phyloP scores from a whole-genome alignment of 805 yeast species.

The Candida anglica region DNA sequence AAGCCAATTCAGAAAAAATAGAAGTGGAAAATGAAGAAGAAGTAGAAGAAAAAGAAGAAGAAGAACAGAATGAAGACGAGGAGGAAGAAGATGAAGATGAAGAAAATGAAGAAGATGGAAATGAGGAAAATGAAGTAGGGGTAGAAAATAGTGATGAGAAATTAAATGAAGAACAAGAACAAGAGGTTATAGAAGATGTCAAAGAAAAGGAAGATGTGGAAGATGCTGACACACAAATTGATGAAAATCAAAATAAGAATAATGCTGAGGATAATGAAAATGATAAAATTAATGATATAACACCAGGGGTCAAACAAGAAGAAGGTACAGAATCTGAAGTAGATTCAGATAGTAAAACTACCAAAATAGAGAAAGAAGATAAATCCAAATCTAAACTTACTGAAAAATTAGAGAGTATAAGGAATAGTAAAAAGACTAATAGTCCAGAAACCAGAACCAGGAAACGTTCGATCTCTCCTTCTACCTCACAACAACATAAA shows the following conservation, averaged over 20 bases:
- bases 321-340: too few species aligned
- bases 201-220: background rate
- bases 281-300: constrained; percentile 5
- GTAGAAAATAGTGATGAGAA: constrained; percentile 4
- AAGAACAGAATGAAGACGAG: constrained; percentile 5
- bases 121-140: constrained; percentile 4
- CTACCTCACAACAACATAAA: constrained; percentile 31
- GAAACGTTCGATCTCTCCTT: constrained; percentile 13
- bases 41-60: constrained; percentile 6
- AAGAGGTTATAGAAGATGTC: constrained; percentile 3
- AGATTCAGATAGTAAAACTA: too few species aligned
- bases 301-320: constrained; percentile 4
- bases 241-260: background rate
- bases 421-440: constrained; percentile 7
- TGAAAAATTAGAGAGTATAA: constrained; percentile 3
- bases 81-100: constrained; percentile 5
- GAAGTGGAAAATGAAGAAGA: constrained; percentile 7
- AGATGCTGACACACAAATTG: background rate
- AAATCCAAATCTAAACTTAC: constrained; percentile 5
- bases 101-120: constrained; percentile 2
- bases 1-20: constrained; percentile 10
- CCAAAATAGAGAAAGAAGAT: too few species aligned
- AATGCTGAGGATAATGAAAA: constrained; percentile 2
- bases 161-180: constrained; percentile 1
- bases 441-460: constrained; percentile 4